Conservation (phyloP, 2,329 filamentous ascomycete genomes). For the Aspergillus cejpii region DNA sequence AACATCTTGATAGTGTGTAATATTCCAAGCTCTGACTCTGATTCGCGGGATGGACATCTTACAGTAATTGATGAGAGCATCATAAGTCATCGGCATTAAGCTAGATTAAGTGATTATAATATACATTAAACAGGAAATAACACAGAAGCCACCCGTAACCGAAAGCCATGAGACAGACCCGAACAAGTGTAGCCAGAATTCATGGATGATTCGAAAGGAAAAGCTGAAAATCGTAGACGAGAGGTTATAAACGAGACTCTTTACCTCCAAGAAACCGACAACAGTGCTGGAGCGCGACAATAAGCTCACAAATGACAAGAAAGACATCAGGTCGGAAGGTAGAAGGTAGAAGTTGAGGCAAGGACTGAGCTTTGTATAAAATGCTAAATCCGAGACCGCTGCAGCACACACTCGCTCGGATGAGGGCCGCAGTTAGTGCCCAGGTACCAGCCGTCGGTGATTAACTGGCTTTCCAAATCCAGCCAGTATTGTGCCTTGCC, state of each 20-base stretch:
- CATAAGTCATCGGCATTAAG: neutral
- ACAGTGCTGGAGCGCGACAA: no score
- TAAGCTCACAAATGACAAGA: no score
- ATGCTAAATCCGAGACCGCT: constrained; percentile 12
- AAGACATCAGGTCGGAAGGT: no score
- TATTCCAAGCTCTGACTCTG: no score
- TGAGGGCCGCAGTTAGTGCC: constrained; percentile 32
- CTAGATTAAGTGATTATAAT: neutral
- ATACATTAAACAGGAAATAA: neutral
- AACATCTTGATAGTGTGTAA: no score
- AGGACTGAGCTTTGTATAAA: constrained; percentile 10
- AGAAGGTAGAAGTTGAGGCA: neutral
- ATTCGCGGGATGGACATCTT: no score
- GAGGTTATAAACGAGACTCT: no score
- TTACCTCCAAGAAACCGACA: neutral
- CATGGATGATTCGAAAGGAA: neutral
- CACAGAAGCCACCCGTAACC: neutral
- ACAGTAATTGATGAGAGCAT: neutral
- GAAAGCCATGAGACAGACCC: neutral
- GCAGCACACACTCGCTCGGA: constrained; percentile 31
- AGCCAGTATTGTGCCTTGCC: constrained; percentile 65
- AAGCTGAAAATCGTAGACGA: no score
- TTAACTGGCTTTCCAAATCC: constrained; percentile 55
- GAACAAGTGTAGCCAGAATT: neutral
- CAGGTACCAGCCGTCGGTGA: constrained; percentile 62